Percentiles rank a stretch among this genome's conserved stretches.
These are phyloP conservation scores for Fraxinus greggii DNA, from an alignment of 305 asterid genomes.

Conservation along the genomic window DNA sequence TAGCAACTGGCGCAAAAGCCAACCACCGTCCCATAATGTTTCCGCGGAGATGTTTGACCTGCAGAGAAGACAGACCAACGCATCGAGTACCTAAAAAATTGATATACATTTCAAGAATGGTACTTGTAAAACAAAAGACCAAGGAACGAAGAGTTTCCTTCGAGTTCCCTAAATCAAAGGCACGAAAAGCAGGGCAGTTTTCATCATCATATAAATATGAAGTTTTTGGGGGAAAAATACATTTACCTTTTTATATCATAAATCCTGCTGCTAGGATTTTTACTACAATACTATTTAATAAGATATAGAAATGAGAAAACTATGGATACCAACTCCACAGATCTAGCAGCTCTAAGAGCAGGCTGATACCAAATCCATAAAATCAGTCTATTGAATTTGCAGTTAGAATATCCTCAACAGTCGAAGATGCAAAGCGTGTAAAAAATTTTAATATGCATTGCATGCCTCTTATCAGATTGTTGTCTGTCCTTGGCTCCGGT, in stretches of 20 bases:
- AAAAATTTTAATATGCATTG: neutral
- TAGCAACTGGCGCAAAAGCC: constrained; percentile 96
- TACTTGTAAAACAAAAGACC: constrained; percentile 10
- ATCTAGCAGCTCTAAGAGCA: constrained; percentile 11
- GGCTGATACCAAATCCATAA: neutral
- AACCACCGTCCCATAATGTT: constrained; percentile 98
- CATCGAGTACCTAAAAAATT: constrained; percentile 77
- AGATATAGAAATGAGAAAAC: neutral
- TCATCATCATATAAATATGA: neutral
- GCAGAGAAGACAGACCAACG: constrained; percentile 89
- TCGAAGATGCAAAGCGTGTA: neutral
- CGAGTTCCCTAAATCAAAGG: neutral
- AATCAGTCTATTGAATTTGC: neutral
- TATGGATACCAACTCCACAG: constrained; percentile 10
- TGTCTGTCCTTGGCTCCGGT: neutral
- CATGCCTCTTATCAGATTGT: neutral
- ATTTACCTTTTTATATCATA: neutral
- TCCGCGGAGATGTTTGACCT: constrained; percentile 85
- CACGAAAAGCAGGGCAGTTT: constrained; percentile 3
- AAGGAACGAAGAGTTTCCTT: constrained; percentile 6
- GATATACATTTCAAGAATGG: constrained; percentile 25
- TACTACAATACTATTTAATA: constrained; percentile 4
- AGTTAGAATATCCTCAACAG: constrained; percentile 4
- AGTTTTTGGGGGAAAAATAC: neutral
- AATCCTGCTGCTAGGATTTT: neutral